A percentile compares a stretch with the other conserved stretches of the same genome.
Evolutionary conservation across 2,329 filamentous ascomycete genomes (phyloP).

Genomic region (Trichoderma lentiforme): DNA sequence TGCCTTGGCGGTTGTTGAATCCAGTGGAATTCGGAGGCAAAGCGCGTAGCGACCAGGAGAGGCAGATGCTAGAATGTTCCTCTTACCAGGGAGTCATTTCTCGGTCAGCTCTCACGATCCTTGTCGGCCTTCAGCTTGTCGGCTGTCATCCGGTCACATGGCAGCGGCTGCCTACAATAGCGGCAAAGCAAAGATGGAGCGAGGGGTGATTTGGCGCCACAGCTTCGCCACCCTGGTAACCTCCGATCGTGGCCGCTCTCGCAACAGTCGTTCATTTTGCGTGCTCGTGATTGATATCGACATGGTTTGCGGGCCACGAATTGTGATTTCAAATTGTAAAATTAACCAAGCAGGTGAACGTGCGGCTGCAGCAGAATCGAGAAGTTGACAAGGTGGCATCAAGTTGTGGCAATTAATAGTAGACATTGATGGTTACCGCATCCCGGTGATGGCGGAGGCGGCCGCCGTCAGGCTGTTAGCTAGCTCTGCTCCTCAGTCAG

Average conservation of each 20-base stretch:
- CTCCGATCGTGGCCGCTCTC: neutral
- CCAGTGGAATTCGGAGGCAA: neutral
- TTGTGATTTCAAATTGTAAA: neutral
- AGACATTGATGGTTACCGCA: neutral
- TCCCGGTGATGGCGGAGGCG: neutral
- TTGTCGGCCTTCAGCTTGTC: neutral
- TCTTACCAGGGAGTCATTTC: neutral
- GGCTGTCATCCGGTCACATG: slow-evolving; percentile 10
- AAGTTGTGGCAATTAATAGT: neutral
- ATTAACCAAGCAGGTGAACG: neutral
- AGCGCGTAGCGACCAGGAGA: too few relatives aligned
- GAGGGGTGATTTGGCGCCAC: neutral
- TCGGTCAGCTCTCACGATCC: slow-evolving; percentile 6
- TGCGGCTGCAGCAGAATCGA: neutral
- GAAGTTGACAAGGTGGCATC: neutral
- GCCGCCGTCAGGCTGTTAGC: neutral
- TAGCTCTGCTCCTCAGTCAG: neutral
- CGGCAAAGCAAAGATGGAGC: neutral
- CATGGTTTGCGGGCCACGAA: neutral
- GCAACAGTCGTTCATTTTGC: neutral
- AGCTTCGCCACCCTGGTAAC: neutral
- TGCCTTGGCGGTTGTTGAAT: too few relatives aligned
- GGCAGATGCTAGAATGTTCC: neutral
- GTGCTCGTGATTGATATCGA: neutral
- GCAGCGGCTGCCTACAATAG: slow-evolving; percentile 9